Evolutionary conservation across 1,284 basidiomycete species (phyloP), one percentile per base, ranked within the genome.

Genomic region (Apiotrichum gamsii): DNA sequence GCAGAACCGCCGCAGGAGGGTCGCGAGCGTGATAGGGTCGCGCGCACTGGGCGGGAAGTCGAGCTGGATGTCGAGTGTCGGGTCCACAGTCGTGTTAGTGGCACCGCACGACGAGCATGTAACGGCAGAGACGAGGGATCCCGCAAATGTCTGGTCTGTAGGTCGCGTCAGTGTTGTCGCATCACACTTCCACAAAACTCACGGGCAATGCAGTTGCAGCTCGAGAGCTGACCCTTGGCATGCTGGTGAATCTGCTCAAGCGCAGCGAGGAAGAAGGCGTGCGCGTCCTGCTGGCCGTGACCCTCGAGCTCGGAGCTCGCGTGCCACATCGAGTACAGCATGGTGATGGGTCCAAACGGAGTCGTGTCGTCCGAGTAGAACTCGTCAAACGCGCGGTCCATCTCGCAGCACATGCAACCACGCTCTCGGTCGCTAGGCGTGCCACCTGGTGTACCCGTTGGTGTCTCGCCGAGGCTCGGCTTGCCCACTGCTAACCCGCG

Each of bases 361-460:
- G 76, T 67, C n/a, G 75, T 71, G 52, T 83, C 81, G 8, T 81
- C 78, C 0, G 82, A 82, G 61, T 86, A 85, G 24, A 90, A 79
- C 87, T 95, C 90, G 20, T 82, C 75, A 67, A 94, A 94, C 5
- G 96, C 78, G 55, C 80, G 82, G 69, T 97, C 93, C 84, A 98
- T 85, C 70, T 96, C 93, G 69, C 93, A 98, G 47, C 85, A 90
- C 43, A 87, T 85, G 70, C 93, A 98, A 28, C 85, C 67, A 42
- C 62, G 81, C 34, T 82, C 81, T 32, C 75, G 49, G 24, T 65
- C 69, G 5, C 45, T 28, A 1, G 59, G 58, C 10, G 50, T 50
- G 29, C 45, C 39, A 11, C 14, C 9, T 2, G 29, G 36, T 39
- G 32, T 31, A 21, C 24, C 42, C 15, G 42, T 45, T 9, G 31